phyloP scores from a whole-genome alignment of 2,329 filamentous ascomycete species.

The Amesomyces nigricolor region DNA sequence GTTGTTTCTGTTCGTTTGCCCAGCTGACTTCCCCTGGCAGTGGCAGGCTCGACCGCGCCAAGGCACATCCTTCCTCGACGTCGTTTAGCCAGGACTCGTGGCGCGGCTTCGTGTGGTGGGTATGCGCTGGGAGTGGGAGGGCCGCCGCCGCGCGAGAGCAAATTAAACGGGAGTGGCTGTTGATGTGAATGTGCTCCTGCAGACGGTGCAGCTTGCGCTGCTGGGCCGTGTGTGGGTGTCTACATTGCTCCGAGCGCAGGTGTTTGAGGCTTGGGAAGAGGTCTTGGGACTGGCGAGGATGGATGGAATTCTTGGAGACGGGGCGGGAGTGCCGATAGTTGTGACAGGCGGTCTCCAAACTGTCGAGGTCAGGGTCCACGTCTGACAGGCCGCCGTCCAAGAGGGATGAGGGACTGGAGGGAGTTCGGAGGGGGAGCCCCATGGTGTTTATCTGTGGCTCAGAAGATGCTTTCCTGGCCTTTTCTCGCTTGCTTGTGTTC shows the following conservation, averaged over 20 bases:
- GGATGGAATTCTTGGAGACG: too few relatives aligned
- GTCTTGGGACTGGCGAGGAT: too few relatives aligned
- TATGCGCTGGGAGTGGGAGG: neutral
- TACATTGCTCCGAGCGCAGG: neutral
- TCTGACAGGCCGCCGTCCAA: neutral
- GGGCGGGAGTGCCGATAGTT: too few relatives aligned
- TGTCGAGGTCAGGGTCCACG: too few relatives aligned
- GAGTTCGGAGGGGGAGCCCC: conserved; percentile 9
- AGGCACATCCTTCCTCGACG: conserved; percentile 15
- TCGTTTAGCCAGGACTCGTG: conserved; percentile 2
- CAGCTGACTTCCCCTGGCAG: conserved; percentile 28
- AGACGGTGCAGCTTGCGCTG: neutral
- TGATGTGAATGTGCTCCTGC: neutral
- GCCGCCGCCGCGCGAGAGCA: neutral
- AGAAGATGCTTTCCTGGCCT: neutral
- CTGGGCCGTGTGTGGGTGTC: too few relatives aligned
- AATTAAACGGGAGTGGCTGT: neutral
- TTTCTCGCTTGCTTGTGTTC: neutral
- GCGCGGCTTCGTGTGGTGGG: conserved; percentile 1
- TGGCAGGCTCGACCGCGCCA: conserved; percentile 11
- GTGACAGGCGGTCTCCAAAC: too few relatives aligned
- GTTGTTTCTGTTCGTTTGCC: neutral
- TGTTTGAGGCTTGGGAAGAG: too few relatives aligned
- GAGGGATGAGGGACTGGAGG: neutral
- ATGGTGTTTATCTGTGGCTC: neutral